Conservation (phyloP, 768 basidiomycete genomes). For the Rhodocollybia butyracea region DNA sequence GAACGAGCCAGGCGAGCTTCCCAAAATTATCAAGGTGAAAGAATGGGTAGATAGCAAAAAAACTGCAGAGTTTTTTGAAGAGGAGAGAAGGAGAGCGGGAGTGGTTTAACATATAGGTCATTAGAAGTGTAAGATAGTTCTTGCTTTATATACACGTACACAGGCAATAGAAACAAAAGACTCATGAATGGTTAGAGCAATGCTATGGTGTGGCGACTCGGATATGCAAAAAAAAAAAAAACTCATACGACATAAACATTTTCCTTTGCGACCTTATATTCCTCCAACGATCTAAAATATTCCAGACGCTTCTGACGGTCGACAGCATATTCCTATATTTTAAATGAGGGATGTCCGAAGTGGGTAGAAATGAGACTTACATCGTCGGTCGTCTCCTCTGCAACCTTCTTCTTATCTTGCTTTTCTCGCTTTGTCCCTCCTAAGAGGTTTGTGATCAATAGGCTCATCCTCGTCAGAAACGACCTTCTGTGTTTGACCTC, state of each 20-base stretch:
- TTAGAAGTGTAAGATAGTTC: too few relatives aligned
- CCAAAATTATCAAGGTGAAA: constrained; percentile 26
- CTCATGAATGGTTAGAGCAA: too few relatives aligned
- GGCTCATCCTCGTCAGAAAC: not conserved
- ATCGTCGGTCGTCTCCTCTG: constrained; percentile 5
- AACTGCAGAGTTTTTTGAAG: constrained; percentile 24
- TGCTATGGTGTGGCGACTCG: too few relatives aligned
- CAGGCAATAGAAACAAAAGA: too few relatives aligned
- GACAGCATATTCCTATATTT: constrained; percentile 13
- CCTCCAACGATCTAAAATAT: constrained; percentile 37
- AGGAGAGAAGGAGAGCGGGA: constrained; percentile 22
- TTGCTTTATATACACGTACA: too few relatives aligned
- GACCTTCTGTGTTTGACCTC: not conserved
- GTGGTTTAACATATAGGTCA: not conserved
- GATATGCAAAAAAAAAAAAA: too few relatives aligned
- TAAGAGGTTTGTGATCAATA: not conserved
- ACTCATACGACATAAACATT: constrained; percentile 39
- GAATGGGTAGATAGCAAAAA: constrained; percentile 29
- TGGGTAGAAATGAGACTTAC: not conserved
- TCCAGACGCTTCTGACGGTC: constrained; percentile 35
- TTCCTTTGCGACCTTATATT: constrained; percentile 35
- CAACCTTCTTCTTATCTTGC: constrained; percentile 4
- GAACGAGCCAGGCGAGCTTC: constrained; percentile 12
- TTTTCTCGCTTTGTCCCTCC: not conserved
- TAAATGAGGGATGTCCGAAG: not conserved